phyloP scores from a whole-genome alignment of 208 protist species.

The Leishmania guyanensis region DNA sequence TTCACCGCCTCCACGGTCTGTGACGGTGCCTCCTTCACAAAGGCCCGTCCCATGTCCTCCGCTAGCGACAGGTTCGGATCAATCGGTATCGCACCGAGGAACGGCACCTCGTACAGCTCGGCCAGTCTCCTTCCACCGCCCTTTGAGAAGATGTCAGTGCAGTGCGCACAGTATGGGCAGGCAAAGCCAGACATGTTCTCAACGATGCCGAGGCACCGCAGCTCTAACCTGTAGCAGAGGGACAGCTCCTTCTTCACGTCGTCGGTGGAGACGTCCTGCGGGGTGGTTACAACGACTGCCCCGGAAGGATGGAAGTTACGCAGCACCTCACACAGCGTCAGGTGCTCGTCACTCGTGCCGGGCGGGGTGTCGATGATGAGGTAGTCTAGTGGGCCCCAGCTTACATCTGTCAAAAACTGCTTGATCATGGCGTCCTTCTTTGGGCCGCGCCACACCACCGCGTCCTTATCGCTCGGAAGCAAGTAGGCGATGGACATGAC shows the following conservation, averaged over 20 bases:
- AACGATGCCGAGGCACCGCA: constrained; percentile 90
- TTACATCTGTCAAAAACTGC: constrained; percentile 89
- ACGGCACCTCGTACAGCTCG: constrained; percentile 80
- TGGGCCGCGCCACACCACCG: constrained; percentile 98
- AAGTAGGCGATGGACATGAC: constrained; percentile 99
- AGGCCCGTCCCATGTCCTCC: constrained; percentile 73
- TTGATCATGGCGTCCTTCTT: constrained; percentile 94
- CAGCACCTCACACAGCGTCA: constrained; percentile 88
- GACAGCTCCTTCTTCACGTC: constrained; percentile 93
- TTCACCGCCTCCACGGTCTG: constrained; percentile 58
- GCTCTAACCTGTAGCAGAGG: constrained; percentile 86
- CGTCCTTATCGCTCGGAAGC: constrained; percentile 94
- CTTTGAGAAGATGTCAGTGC: constrained; percentile 86
- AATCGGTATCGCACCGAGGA: constrained; percentile 83
- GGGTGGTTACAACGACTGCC: constrained; percentile 91
- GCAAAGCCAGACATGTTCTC: constrained; percentile 95
- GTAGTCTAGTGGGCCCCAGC: constrained; percentile 90
- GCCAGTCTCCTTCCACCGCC: constrained; percentile 83
- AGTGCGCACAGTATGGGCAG: constrained; percentile 92
- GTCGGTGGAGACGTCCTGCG: constrained; percentile 89
- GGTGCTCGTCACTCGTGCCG: constrained; percentile 93
- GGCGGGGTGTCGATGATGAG: constrained; percentile 94
- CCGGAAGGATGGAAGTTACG: constrained; percentile 56
- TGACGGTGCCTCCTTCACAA: constrained; percentile 35
- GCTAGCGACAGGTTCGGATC: constrained; percentile 75